Evolutionary conservation across 176 grass and related monocot genomes (phyloP).

Genomic region (Tillandsia leiboldiana): DNA sequence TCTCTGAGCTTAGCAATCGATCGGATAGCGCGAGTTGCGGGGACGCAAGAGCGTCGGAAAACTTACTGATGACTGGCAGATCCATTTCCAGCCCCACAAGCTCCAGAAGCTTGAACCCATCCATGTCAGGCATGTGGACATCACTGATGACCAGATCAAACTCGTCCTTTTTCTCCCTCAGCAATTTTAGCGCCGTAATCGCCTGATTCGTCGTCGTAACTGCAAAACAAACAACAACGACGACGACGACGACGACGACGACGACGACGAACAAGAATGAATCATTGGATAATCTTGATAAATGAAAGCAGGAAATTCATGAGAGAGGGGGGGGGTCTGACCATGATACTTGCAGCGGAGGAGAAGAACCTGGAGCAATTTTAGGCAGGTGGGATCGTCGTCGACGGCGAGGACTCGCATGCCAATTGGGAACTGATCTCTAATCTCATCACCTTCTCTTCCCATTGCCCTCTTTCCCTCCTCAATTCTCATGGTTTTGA

Average conservation of each 20-base stretch:
- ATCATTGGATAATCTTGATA: background rate
- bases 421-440: conserved; percentile 73
- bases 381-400: conserved; percentile 76
- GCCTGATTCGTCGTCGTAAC: conserved; percentile 90
- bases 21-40: too few species aligned
- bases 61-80: conserved; percentile 93
- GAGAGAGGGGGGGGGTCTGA: conserved; percentile 10
- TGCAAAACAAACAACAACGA: conserved; percentile 7
- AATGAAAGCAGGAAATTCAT: background rate
- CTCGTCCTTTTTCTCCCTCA: conserved; percentile 74
- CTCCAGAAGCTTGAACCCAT: conserved; percentile 93
- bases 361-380: conserved; percentile 71
- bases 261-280: background rate
- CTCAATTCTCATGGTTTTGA: conserved; percentile 20
- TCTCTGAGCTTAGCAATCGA: background rate
- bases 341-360: conserved; percentile 74
- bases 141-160: conserved; percentile 99
- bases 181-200: conserved; percentile 50
- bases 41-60: background rate
- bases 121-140: conserved; percentile 96
- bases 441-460: conserved; percentile 7
- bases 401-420: conserved; percentile 93
- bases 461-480: conserved; percentile 15
- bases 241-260: too few species aligned
- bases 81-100: conserved; percentile 94